These are phyloP conservation scores for Lactuca sativa DNA, from an alignment of 129 eudicot genomes.

Conservation along the genomic window DNA sequence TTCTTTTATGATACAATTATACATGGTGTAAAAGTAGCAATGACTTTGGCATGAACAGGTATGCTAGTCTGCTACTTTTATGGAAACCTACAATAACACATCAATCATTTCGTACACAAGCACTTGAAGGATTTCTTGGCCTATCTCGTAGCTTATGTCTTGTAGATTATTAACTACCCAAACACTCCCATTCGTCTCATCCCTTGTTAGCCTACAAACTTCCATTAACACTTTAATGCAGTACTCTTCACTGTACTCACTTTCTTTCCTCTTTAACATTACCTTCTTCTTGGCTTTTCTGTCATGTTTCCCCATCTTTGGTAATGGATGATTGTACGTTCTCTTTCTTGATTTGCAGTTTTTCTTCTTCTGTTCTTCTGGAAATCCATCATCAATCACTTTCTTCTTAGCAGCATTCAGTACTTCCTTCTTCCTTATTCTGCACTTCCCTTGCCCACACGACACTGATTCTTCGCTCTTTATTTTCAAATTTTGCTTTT, in stretches of 20 bases:
- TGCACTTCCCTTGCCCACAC: background rate
- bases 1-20: background rate
- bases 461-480: conserved; percentile 13
- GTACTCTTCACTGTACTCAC: conserved; percentile 20
- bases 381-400: conserved; percentile 18
- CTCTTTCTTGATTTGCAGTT: conserved; percentile 20
- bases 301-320: conserved; percentile 7
- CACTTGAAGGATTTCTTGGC: conserved; percentile 19
- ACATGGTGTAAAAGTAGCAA: background rate
- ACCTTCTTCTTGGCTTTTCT: conserved; percentile 2
- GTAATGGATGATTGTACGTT: conserved; percentile 26
- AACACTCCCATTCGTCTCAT: conserved; percentile 17
- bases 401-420: conserved; percentile 8
- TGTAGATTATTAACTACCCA: conserved; percentile 12
- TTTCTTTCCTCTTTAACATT: conserved; percentile 18
- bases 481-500: conserved; percentile 14
- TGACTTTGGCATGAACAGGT: background rate
- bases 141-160: conserved; percentile 21
- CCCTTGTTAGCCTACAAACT: conserved; percentile 24
- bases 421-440: conserved; percentile 5
- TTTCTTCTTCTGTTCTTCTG: conserved; percentile 3
- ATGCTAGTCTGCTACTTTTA: background rate
- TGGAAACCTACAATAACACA: conserved; percentile 8
- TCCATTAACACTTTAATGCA: conserved; percentile 14
- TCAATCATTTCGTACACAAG: conserved; percentile 23